Base-by-base conservation (phyloP, 352 stramenopile species). In the Peronospora destructor region DNA sequence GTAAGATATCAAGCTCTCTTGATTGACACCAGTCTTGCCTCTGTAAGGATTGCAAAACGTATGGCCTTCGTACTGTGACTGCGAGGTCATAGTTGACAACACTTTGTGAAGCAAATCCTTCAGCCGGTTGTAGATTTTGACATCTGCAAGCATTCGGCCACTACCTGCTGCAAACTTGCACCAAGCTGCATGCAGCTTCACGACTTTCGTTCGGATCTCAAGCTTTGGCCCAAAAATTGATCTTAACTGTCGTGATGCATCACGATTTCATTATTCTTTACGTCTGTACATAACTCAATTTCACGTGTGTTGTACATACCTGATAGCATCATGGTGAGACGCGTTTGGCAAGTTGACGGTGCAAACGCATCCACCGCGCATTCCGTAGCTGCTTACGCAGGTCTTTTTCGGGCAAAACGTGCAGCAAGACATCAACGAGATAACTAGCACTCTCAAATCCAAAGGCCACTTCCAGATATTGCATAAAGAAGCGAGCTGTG, bases 391-490 rank as follows among this genome's bases (percentile, higher is more conserved):
- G 65, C 37, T 85, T 76, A 8, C 82, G 67, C 11, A 91, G 57
- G 7, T 71, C 63, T 37, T 73, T 51, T 39, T 90, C 76, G 0
- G 82, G 82, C 21, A 93, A 63, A 16, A 93, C 78, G 40, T 91
- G 67, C 26, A 91, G 66, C 43, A 93, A 39, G 47, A 93, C 90
- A 52, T 93, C 82, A 12, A 89, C 76, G 14, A 93, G 67, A 45
- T 91, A 93, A 12, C 56, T 66, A 0, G 74, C 80, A 25, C 79
- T 79, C 16, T 87, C 76, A 26, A 79, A 32, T 29, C 79, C 76
- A 49, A 93, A 93, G n/a, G 77, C 72, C 11, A 90, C 56, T 41
- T 90, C 82, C 16, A 93, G 45, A 50, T 91, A 93, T 61, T 87
- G 74, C 48, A 85, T 70, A 34, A 90, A 93, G 42, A 77, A 69